Percentiles rank a stretch among this genome's conserved stretches.
Conservation (phyloP, 2,329 filamentous ascomycete species). For the Neophaeococcomyces mojaviensis region DNA sequence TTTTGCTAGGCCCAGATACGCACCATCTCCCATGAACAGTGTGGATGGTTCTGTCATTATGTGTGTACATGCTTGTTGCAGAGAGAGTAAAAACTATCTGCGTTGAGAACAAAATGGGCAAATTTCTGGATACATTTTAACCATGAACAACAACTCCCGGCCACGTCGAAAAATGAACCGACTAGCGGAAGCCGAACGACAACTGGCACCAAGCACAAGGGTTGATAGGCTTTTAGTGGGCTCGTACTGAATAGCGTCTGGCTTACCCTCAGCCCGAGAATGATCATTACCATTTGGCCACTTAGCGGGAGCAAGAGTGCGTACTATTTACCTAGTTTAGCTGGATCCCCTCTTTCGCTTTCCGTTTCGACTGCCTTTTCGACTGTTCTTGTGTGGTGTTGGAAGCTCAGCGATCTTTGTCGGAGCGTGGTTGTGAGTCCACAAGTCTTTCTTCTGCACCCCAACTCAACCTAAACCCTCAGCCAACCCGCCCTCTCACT, state of each 20-base stretch:
- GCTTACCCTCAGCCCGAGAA: conserved; percentile 2
- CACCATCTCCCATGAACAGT: not conserved
- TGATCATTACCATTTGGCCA: conserved; percentile 6
- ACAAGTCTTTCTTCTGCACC: conserved; percentile 5
- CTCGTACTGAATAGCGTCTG: conserved; percentile 1
- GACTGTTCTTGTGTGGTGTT: not conserved
- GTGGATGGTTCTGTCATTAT: no score
- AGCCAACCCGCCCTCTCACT: conserved; percentile 5
- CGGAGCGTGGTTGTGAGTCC: conserved; percentile 3
- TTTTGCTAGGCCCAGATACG: not conserved
- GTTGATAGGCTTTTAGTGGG: conserved; percentile 1
- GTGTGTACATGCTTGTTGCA: no score
- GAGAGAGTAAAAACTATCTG: no score
- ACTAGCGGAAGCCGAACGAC: conserved; percentile 6
- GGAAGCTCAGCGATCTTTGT: not conserved
- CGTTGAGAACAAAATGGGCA: no score
- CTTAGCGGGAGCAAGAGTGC: conserved; percentile 4
- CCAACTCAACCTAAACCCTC: conserved; percentile 7
- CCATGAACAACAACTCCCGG: no score
- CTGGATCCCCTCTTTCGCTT: conserved; percentile 10
- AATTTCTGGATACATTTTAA: no score
- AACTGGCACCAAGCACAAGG: conserved; percentile 10
- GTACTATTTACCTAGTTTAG: conserved; percentile 9
- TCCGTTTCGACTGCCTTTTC: conserved; percentile 5
- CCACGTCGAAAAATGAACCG: not conserved